These are phyloP conservation scores for Byssothecium circinans DNA, from an alignment of 2,329 filamentous ascomycete species.

Conservation along the genomic window DNA sequence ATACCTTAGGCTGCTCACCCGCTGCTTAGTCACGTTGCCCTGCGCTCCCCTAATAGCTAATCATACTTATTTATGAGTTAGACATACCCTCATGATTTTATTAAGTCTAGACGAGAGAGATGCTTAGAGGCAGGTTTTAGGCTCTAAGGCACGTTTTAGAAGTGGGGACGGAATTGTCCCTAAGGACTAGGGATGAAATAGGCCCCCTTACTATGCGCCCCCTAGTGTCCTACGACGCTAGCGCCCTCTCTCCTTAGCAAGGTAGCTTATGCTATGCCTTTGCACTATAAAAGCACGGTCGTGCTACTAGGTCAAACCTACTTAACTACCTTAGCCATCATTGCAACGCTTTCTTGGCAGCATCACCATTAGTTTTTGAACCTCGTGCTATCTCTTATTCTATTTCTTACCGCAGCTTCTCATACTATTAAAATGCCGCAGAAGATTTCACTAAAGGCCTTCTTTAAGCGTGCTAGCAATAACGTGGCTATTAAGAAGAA, in stretches of 20 bases:
- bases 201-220: constrained; percentile 3
- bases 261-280: constrained; percentile 11
- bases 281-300: constrained; percentile 13
- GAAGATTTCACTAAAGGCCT: constrained; percentile 10
- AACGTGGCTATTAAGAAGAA: constrained; percentile 11
- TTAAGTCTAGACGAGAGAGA: constrained; percentile 12
- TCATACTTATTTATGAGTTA: constrained; percentile 9
- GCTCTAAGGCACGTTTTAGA: constrained; percentile 9
- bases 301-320: constrained; percentile 9
- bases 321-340: constrained; percentile 11
- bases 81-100: constrained; percentile 4
- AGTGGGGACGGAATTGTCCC: constrained; percentile 3
- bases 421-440: constrained; percentile 7
- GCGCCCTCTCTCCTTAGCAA: constrained; percentile 6
- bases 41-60: constrained; percentile 8
- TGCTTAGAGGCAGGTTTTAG: constrained; percentile 8
- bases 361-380: constrained; percentile 7
- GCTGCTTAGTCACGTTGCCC: constrained; percentile 12
- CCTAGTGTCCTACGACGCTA: constrained; percentile 2
- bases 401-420: constrained; percentile 5
- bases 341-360: constrained; percentile 10
- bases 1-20: constrained; percentile 13
- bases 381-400: constrained; percentile 7
- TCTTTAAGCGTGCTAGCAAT: constrained; percentile 6
- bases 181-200: constrained; percentile 7